Evolutionary conservation across 106 monocot genomes (phyloP).

Genomic region (Narthecium ossifragum): DNA sequence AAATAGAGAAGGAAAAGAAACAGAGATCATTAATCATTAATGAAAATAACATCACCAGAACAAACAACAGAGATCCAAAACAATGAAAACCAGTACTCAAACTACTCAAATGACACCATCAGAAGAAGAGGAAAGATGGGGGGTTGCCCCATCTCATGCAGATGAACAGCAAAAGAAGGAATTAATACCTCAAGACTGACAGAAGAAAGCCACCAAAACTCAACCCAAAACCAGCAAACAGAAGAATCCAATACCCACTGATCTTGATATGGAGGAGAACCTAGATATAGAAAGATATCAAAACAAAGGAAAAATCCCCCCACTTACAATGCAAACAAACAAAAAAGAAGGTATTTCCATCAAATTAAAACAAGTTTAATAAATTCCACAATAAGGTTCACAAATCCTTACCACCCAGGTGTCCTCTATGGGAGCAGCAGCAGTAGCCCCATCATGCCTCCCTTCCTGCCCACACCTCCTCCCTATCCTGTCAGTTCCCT

Average conservation of each 20-base stretch:
- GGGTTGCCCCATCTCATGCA: too few species aligned
- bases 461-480: conserved; percentile 10
- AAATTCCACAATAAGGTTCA: background rate
- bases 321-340: background rate
- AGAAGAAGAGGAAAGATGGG: background rate
- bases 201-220: background rate
- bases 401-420: background rate
- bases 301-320: background rate
- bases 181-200: background rate
- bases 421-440: conserved; percentile 11
- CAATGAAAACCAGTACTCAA: background rate
- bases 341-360: background rate
- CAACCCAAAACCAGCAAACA: background rate
- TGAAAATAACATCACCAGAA: background rate
- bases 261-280: background rate
- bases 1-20: background rate
- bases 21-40: background rate
- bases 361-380: background rate
- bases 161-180: too few species aligned
- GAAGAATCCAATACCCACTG: background rate
- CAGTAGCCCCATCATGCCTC: conserved; percentile 8
- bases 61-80: background rate
- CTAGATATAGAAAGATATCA: background rate
- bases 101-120: background rate
- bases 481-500: conserved; percentile 14